These are phyloP conservation scores for Lactifluus pinguis DNA, from an alignment of 768 basidiomycete genomes.

Conservation along the genomic window DNA sequence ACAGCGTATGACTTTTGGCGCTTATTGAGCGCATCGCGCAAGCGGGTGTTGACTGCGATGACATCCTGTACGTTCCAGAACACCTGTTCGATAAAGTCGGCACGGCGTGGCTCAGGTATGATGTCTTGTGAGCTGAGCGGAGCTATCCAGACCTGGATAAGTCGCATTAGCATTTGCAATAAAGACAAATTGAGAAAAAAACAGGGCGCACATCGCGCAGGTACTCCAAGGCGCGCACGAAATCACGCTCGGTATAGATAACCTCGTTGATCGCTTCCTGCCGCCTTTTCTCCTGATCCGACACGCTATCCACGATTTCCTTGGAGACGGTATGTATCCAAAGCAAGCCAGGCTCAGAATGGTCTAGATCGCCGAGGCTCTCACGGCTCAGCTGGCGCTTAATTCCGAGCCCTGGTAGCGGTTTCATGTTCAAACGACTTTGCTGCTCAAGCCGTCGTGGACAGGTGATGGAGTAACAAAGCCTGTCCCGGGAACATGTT, in stretches of 20 bases:
- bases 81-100: conserved; percentile 85
- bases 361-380: conserved; percentile 64
- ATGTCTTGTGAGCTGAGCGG: conserved; percentile 69
- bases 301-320: conserved; percentile 87
- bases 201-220: conserved; percentile 69
- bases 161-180: not conserved
- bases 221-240: conserved; percentile 97
- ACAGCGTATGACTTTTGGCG: conserved; percentile 93
- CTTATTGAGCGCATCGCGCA: conserved; percentile 92
- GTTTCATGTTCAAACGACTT: conserved; percentile 88
- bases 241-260: conserved; percentile 90
- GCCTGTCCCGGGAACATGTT: conserved; percentile 84
- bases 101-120: conserved; percentile 65
- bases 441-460: conserved; percentile 92
- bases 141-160: conserved; percentile 72
- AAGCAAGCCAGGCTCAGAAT: conserved; percentile 68
- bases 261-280: conserved; percentile 99
- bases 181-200: conserved; percentile 10
- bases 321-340: conserved; percentile 97
- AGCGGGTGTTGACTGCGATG: conserved; percentile 77
- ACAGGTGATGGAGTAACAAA: conserved; percentile 98
- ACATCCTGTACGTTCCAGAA: conserved; percentile 98
- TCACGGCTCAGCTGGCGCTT: conserved; percentile 65
- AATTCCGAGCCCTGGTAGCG: conserved; percentile 74
- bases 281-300: conserved; percentile 87